Evolutionary conservation across 305 asterid species (phyloP), one percentile per base, ranked within the genome.

Genomic region (Caryopteris hybrid): DNA sequence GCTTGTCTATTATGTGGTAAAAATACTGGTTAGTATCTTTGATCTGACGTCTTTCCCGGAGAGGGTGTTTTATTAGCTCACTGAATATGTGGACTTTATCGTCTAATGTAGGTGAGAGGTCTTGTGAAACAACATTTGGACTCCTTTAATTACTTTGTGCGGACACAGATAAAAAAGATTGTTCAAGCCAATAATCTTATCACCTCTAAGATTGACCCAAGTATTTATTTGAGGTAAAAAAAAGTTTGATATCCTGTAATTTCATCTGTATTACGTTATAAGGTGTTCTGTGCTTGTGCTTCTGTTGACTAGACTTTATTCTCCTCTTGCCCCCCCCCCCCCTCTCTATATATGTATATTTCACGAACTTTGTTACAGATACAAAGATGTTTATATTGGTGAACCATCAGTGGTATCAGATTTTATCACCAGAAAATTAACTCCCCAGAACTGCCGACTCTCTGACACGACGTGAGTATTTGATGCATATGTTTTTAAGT

Each of bases 61-160:
- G 36, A 31, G 69, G 22, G 29, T 60, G 20, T 59, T 68, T 43
- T 55, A 2, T 13, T 17, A 17, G 68, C 53, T 36, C 22, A 21
- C 50, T n/a, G 20, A 45, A 17, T 1, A 54, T 41, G 42, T 55
- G 12, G 47, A 25, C 52, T 69, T 61, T 54, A 11, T 51, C 48
- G 52, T 69, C 69, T 71, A 74, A 70, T 79, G 81, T 47, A 91
- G 96, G 95, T 88, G 72, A 83, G 96, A 71, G 96, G 96, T 22
- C 86, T 93, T 71, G 96, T 88, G 86, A 92, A 86, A 76, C 96
- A 84, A 52, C 96, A 93, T 79, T 69, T 93, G 79, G 97, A 88
- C 72, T 93, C 99, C 66, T 93, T 84, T 64, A 93, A 93, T 74
- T 93, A 81, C 77, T 86, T 90, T 73, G 79, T 84, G 34, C 71